These are phyloP conservation scores for Typha latifolia DNA, from an alignment of 176 grass and related monocot species.

Conservation along the genomic window DNA sequence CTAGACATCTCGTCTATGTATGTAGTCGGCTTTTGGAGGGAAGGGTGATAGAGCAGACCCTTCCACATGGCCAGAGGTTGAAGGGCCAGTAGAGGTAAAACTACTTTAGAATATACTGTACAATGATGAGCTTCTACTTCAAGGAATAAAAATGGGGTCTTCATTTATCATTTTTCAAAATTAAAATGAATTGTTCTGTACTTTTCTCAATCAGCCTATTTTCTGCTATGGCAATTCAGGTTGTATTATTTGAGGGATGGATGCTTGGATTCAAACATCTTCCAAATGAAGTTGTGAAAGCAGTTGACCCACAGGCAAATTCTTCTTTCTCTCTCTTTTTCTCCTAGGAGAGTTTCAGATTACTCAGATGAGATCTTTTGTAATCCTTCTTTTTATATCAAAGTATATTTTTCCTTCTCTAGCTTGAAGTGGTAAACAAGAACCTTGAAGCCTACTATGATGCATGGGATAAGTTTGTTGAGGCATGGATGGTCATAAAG, in stretches of 20 bases:
- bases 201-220: neutral
- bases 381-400: neutral
- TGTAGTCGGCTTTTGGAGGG: slow-evolving; percentile 93
- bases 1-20: slow-evolving; percentile 28
- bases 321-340: neutral
- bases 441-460: slow-evolving; percentile 82
- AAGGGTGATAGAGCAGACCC: slow-evolving; percentile 89
- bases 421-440: slow-evolving; percentile 89
- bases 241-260: slow-evolving; percentile 98
- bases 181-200: neutral
- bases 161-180: neutral
- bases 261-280: slow-evolving; percentile 99
- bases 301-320: slow-evolving; percentile 68
- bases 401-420: slow-evolving; percentile 12
- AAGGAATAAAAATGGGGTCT: neutral
- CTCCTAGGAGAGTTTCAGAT: neutral
- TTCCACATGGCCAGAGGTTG: slow-evolving; percentile 78
- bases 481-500: slow-evolving; percentile 96
- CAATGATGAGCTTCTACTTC: neutral
- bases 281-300: slow-evolving; percentile 79
- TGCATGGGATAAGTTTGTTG: slow-evolving; percentile 90
- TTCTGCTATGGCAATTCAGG: slow-evolving; percentile 38
- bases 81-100: slow-evolving; percentile 80
- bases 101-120: slow-evolving; percentile 2
- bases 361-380: too few relatives aligned